Percentiles rank a stretch among this genome's conserved stretches.
Conservation (phyloP, 441 rosid genomes). For the Adansonia grandidieri region DNA sequence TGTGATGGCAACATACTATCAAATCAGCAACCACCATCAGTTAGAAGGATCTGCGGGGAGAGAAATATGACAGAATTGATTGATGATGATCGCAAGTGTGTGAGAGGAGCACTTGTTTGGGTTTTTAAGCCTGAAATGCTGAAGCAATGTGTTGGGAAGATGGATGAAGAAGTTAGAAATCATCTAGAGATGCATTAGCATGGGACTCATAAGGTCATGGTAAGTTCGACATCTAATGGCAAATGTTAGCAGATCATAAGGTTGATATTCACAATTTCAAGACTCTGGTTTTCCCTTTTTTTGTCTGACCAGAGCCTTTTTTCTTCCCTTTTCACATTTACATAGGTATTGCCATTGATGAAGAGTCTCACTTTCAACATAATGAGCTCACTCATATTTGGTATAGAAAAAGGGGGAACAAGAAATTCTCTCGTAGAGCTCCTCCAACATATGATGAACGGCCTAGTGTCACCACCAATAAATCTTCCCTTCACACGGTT, state of each 20-base stretch:
- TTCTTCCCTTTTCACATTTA: neutral
- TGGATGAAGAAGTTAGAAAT: conserved; percentile 43
- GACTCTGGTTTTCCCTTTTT: too few relatives aligned
- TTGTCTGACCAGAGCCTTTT: too few relatives aligned
- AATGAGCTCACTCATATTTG: conserved; percentile 47
- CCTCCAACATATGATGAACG: conserved; percentile 43
- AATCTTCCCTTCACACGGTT: conserved; percentile 53
- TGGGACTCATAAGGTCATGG: conserved; percentile 40
- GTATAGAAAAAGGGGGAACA: conserved; percentile 38
- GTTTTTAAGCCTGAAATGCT: conserved; percentile 48
- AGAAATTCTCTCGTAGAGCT: conserved; percentile 34
- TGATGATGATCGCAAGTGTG: conserved; percentile 42
- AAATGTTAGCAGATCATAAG: too few relatives aligned
- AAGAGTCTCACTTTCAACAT: conserved; percentile 50
- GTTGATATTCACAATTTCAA: too few relatives aligned
- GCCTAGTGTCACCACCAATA: conserved; percentile 51
- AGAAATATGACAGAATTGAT: conserved; percentile 34
- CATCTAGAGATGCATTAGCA: conserved; percentile 41
- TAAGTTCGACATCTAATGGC: conserved; percentile 15
- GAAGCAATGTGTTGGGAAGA: conserved; percentile 43
- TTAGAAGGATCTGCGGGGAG: conserved; percentile 33
- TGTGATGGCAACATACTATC: conserved; percentile 21
- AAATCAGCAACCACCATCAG: conserved; percentile 34
- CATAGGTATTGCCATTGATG: conserved; percentile 35
- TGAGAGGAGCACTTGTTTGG: conserved; percentile 42